These are phyloP conservation scores for Isabelozyma pseudorhagii DNA, from an alignment of 805 yeast species.

Conservation along the genomic window DNA sequence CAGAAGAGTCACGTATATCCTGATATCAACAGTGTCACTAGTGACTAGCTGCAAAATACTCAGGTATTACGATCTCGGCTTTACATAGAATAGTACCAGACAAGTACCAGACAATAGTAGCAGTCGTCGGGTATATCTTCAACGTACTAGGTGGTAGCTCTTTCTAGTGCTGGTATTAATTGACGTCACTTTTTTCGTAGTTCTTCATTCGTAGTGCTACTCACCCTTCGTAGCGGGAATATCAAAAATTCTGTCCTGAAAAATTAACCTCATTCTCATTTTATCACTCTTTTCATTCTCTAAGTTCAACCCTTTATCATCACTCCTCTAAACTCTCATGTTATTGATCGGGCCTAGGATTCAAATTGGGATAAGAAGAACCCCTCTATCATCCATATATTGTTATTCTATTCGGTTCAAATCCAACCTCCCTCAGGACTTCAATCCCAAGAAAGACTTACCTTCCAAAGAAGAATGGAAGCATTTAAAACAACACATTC, in stretches of 20 bases:
- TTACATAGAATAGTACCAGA: background rate
- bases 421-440: constrained; percentile 27
- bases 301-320: background rate
- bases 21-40: background rate
- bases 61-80: background rate
- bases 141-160: too few relatives aligned
- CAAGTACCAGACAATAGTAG: background rate
- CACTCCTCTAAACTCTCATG: background rate
- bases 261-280: background rate
- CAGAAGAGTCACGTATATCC: background rate
- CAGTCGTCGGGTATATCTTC: too few relatives aligned
- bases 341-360: background rate
- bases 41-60: background rate
- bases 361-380: background rate
- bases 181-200: too few relatives aligned
- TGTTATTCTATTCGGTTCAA: constrained; percentile 12
- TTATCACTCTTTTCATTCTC: background rate
- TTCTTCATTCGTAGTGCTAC: background rate
- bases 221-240: background rate
- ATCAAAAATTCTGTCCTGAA: background rate
- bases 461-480: constrained; percentile 41
- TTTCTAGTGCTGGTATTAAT: too few relatives aligned
- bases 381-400: background rate
- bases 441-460: constrained; percentile 25
- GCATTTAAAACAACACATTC: constrained; percentile 47